A percentile compares a stretch with the other conserved stretches of the same genome.
Evolutionary conservation across 805 yeast genomes (phyloP).

Genomic region (Sugiyamaella lignohabitans): DNA sequence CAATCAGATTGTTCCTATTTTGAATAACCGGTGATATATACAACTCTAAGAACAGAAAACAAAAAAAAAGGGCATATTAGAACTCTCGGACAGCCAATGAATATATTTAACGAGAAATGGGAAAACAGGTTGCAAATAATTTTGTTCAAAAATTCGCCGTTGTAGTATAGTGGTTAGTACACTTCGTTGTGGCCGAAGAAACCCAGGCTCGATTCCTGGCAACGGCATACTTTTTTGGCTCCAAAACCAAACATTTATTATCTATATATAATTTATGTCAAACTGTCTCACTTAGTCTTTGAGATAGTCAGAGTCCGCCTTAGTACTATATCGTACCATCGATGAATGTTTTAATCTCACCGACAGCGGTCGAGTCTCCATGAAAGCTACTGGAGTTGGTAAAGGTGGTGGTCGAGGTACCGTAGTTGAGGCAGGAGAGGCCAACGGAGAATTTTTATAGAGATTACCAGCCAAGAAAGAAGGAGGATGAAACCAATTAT

Average conservation of each 20-base stretch:
- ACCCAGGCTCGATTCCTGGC: slow-evolving; percentile 1
- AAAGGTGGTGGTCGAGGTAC: background rate
- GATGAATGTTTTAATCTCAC: background rate
- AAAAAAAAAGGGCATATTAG: too few relatives aligned
- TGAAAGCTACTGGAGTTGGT: background rate
- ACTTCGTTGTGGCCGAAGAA: background rate
- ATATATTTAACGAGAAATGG: too few relatives aligned
- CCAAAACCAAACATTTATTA: too few relatives aligned
- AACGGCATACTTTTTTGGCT: too few relatives aligned
- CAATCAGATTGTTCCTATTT: too few relatives aligned
- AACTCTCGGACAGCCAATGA: too few relatives aligned
- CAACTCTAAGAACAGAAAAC: too few relatives aligned
- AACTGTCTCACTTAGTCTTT: background rate
- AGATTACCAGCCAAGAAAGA: background rate
- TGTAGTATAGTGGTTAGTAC: background rate
- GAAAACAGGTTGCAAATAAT: too few relatives aligned
- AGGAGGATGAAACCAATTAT: background rate
- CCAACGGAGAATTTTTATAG: too few relatives aligned
- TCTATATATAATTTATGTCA: too few relatives aligned
- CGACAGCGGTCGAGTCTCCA: background rate
- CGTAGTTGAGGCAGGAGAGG: too few relatives aligned
- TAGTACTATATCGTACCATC: background rate
- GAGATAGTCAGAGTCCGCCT: background rate
- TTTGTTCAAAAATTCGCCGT: background rate
- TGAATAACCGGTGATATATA: too few relatives aligned